These are phyloP conservation scores for Metschnikowia lachancei DNA, from an alignment of 805 yeast genomes.

Conservation along the genomic window DNA sequence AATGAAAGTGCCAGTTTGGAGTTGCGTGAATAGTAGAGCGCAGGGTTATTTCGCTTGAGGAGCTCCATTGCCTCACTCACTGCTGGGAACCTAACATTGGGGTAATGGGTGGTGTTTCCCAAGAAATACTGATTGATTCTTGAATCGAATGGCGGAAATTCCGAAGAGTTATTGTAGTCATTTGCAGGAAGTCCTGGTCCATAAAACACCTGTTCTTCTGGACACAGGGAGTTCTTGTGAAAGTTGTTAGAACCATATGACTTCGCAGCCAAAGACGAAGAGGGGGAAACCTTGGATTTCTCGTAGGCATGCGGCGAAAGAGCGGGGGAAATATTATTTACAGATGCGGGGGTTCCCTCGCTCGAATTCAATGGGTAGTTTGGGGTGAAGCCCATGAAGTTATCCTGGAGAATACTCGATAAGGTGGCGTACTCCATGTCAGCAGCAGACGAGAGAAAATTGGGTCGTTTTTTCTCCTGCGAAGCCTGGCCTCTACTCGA, in stretches of 20 bases:
- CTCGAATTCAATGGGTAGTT: slow-evolving; percentile 29
- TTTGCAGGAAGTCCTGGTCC: neutral
- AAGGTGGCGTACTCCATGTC: slow-evolving; percentile 69
- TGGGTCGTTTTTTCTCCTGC: slow-evolving; percentile 14
- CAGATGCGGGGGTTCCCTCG: slow-evolving; percentile 40
- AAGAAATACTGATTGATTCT: slow-evolving; percentile 66
- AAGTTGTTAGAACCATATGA: neutral
- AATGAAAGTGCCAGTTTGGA: slow-evolving; percentile 46
- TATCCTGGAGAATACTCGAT: slow-evolving; percentile 60
- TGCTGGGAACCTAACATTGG: slow-evolving; percentile 54
- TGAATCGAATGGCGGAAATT: slow-evolving; percentile 49
- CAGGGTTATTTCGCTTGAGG: slow-evolving; percentile 41
- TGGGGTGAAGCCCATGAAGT: slow-evolving; percentile 24
- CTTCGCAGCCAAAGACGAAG: slow-evolving; percentile 4
- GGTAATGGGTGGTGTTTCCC: slow-evolving; percentile 48
- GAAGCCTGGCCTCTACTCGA: neutral
- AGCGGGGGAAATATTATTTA: slow-evolving; percentile 32
- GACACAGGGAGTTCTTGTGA: neutral
- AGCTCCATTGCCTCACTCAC: slow-evolving; percentile 46
- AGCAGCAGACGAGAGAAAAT: slow-evolving; percentile 68
- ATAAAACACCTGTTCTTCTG: neutral
- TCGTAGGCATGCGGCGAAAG: slow-evolving; percentile 32
- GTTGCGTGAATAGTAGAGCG: slow-evolving; percentile 36
- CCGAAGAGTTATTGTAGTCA: neutral
- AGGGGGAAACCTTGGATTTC: slow-evolving; percentile 3